Evolutionary conservation across 78 protist species (phyloP).

Genomic region (Chrysochromulina tobinii): DNA sequence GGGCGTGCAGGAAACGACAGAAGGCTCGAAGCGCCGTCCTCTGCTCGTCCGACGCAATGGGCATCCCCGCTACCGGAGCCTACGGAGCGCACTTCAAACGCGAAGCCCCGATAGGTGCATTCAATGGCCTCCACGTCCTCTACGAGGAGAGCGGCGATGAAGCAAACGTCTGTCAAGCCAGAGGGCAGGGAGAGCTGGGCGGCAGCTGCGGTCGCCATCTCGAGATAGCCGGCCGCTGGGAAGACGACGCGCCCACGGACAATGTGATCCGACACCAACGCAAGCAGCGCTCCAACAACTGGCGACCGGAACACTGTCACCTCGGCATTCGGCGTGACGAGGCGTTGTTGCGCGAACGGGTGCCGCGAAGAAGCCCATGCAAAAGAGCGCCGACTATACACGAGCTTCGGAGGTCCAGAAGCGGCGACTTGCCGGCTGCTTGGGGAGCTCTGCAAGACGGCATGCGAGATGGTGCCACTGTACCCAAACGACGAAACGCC

Average conservation of each 20-base stretch:
- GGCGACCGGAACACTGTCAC: background rate
- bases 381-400: background rate
- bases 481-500: conserved; percentile 33
- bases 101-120: background rate
- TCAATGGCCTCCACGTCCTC: background rate
- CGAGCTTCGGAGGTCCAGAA: background rate
- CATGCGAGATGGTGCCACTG: conserved; percentile 33
- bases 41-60: background rate
- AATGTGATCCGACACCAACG: background rate
- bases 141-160: background rate
- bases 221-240: conserved; percentile 4
- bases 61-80: background rate
- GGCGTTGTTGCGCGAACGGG: background rate
- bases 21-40: background rate
- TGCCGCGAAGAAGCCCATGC: background rate
- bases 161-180: background rate
- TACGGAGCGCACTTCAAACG: background rate
- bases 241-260: background rate
- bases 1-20: background rate
- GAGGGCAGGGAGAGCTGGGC: background rate
- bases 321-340: background rate
- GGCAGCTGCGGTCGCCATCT: background rate
- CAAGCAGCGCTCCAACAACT: background rate
- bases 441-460: too few species aligned
- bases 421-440: background rate